Evolutionary conservation across 169 alveolate species (phyloP).

Genomic region (Plasmodium cynomolgi): DNA sequence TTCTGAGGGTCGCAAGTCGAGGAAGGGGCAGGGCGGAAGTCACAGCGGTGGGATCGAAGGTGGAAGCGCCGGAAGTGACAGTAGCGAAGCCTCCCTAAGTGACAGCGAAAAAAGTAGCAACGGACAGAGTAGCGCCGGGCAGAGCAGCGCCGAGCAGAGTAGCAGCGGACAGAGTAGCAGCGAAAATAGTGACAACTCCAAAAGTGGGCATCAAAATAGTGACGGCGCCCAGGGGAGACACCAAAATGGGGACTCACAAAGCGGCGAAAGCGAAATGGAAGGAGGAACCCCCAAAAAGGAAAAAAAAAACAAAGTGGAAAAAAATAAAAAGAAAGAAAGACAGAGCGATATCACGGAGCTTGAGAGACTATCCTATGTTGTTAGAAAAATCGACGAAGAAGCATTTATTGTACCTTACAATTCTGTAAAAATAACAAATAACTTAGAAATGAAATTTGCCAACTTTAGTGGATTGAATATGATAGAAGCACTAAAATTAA

Average conservation of each 20-base stretch:
- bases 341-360: conserved; percentile 23
- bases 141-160: background rate
- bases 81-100: background rate
- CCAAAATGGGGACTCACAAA: background rate
- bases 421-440: conserved; percentile 50
- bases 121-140: background rate
- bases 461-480: conserved; percentile 42
- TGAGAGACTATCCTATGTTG: conserved; percentile 26
- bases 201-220: background rate
- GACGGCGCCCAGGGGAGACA: background rate
- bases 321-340: conserved; percentile 11
- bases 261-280: background rate
- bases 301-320: conserved; percentile 4
- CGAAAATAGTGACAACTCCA: background rate
- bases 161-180: background rate
- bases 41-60: background rate
- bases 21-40: background rate
- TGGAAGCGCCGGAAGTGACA: background rate
- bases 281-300: background rate
- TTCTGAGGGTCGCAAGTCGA: background rate
- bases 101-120: background rate
- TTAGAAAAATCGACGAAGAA: conserved; percentile 48
- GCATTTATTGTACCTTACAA: conserved; percentile 58
- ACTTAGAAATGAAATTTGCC: conserved; percentile 60
- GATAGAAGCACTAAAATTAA: conserved; percentile 62